Evolutionary conservation across 192 early-diverging fungal species (phyloP).

Genomic region (Paraglomus occultum): DNA sequence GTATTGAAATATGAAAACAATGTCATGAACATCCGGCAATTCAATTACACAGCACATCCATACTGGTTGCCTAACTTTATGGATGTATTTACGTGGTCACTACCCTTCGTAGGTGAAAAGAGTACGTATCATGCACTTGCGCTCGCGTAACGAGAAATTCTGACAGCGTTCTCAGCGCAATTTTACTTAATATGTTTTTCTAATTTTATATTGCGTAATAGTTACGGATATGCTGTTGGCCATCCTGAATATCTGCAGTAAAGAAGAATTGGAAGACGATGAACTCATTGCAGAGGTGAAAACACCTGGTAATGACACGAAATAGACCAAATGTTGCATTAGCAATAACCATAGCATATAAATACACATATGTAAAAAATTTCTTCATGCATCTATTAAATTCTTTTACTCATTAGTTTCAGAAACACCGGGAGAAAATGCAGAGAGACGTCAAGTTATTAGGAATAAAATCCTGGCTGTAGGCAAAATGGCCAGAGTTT

Average conservation of each 20-base stretch:
- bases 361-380: no score
- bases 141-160: neutral
- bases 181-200: slow-evolving; percentile 2
- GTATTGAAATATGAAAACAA: slow-evolving; percentile 99
- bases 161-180: neutral
- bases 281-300: slow-evolving; percentile 29
- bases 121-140: slow-evolving; percentile 49
- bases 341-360: no score
- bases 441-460: slow-evolving; percentile 66
- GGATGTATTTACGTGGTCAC: slow-evolving; percentile 97
- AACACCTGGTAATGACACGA: slow-evolving; percentile 11
- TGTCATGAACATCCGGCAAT: slow-evolving; percentile 96
- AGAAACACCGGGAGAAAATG: slow-evolving; percentile 48
- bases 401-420: neutral
- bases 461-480: slow-evolving; percentile 91
- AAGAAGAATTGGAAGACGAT: slow-evolving; percentile 84
- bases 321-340: no score
- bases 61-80: slow-evolving; percentile 99
- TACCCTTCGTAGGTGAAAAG: slow-evolving; percentile 98
- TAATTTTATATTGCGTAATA: slow-evolving; percentile 33
- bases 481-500: slow-evolving; percentile 86
- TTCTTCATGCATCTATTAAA: no score
- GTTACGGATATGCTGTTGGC: slow-evolving; percentile 96
- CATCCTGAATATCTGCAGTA: slow-evolving; percentile 92
- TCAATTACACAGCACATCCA: slow-evolving; percentile 92